Base-by-base conservation (phyloP, 2,329 filamentous ascomycete genomes). In the Falciphora oryzae region DNA sequence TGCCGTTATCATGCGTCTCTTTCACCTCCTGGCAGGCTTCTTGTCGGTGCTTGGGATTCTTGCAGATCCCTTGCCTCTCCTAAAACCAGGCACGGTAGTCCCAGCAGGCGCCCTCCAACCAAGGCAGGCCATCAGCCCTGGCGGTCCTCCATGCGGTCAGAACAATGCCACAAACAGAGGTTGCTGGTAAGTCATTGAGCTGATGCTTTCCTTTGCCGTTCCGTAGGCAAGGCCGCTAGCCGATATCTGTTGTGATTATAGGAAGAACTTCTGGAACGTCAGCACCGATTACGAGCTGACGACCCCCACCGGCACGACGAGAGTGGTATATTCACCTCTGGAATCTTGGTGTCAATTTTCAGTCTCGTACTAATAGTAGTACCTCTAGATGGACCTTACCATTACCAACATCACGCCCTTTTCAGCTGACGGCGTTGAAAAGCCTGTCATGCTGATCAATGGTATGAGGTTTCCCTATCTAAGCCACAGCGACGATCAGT, bases 361-460 rank as follows among this genome's bases (percentile, higher is more conserved):
- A 8, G 2, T 13, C 22, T 7, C 28, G 29, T 59, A 22, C 61
- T 57, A 14, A 25, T 35, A 35, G 13, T 38, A 14, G 2, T 5
- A 11, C 32, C 3, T 4, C 28, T 62, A 74, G 71, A 71, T 67
- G 57, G 68, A 73, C 58, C 63, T 75, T 5, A 70, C 68, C 59
- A 69, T 75, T 44, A 71, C 68, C 53, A 70, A 72, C 57, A 63
- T 67, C 29, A 66, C 68, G 22, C 44, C 62, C 11, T 70, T 66
- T 63, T 62, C 65, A 5, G 66, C 69, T 1, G 71, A 72, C 31
- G 71, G 71, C 22, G 65, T 71, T 13, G 61, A 56, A 59, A 72
- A 70, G 67, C 64, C 66, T 31, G 69, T 67, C 11, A 80, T 88
- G 71, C 73, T 85, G 53, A 72, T 84, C 70, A 82, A 83, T 16